Conservation (phyloP, 805 yeast genomes). For the Lachancea thermotolerans region DNA sequence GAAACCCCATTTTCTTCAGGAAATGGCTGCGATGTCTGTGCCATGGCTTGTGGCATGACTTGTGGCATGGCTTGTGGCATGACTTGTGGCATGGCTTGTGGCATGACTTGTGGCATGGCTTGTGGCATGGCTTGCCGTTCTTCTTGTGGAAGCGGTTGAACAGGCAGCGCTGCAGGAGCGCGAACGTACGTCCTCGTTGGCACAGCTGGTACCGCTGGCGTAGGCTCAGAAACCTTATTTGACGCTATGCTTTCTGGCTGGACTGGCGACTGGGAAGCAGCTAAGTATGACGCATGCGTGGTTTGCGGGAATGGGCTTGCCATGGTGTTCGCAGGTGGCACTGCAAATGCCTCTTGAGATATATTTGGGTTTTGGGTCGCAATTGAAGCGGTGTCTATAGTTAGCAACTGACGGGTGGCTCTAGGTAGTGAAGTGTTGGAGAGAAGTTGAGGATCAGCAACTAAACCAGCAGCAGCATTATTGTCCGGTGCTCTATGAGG, state of each 20-base stretch:
- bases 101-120: too few relatives aligned
- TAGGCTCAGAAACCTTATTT: background rate
- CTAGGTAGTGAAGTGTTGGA: background rate
- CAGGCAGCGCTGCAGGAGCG: conserved; percentile 6
- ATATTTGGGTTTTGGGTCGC: background rate
- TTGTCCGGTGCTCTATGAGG: too few relatives aligned
- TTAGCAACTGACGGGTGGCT: background rate
- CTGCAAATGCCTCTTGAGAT: background rate
- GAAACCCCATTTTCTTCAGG: too few relatives aligned
- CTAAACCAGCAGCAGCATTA: too few relatives aligned
- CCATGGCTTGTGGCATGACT: too few relatives aligned
- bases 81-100: too few relatives aligned
- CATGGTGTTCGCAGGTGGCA: background rate
- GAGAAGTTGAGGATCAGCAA: background rate
- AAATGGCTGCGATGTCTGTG: too few relatives aligned
- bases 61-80: too few relatives aligned
- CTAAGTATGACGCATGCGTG: background rate
- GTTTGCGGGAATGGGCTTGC: background rate
- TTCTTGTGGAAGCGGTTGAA: background rate
- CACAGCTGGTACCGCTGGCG: conserved; percentile 1
- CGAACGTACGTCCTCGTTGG: conserved; percentile 4
- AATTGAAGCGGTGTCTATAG: conserved; percentile 1
- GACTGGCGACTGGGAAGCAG: background rate
- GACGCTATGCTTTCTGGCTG: background rate
- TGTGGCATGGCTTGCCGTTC: background rate